Percentiles rank a stretch among this genome's conserved stretches.
These are phyloP conservation scores for Xylaria bambusicola DNA, from an alignment of 495 filamentous ascomycete genomes.

Conservation along the genomic window DNA sequence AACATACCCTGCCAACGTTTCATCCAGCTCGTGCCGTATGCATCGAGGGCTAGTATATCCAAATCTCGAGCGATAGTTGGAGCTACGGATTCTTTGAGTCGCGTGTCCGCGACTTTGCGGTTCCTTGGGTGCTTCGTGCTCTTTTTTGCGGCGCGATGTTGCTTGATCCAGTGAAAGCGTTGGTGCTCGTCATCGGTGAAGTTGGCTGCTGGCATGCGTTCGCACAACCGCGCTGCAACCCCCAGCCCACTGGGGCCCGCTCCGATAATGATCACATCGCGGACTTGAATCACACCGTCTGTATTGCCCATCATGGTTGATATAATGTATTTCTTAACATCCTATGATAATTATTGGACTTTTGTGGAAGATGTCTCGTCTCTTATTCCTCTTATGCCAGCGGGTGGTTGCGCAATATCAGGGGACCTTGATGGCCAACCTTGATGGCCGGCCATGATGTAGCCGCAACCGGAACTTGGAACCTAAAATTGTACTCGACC, in stretches of 20 bases:
- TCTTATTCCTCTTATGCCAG: slow-evolving; percentile 4
- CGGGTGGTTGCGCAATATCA: neutral
- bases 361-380: neutral
- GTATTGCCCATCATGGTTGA: slow-evolving; percentile 7
- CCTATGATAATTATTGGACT: neutral
- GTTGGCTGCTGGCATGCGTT: slow-evolving; percentile 62
- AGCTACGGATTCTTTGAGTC: slow-evolving; percentile 26
- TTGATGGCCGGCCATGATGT: slow-evolving; percentile 27
- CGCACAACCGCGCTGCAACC: slow-evolving; percentile 59
- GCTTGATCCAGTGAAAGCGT: slow-evolving; percentile 65
- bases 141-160: slow-evolving; percentile 37
- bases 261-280: slow-evolving; percentile 63
- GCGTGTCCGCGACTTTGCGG: slow-evolving; percentile 24
- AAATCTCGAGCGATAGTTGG: slow-evolving; percentile 33
- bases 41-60: slow-evolving; percentile 54
- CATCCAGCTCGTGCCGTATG: slow-evolving; percentile 56
- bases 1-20: slow-evolving; percentile 59
- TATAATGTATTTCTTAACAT: no score
- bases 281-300: slow-evolving; percentile 36
- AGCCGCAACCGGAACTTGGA: neutral
- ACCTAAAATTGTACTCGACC: neutral
- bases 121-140: slow-evolving; percentile 24
- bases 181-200: slow-evolving; percentile 69
- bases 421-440: slow-evolving; percentile 30
- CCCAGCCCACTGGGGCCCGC: slow-evolving; percentile 65